Evolutionary conservation across 176 grass and related monocot species (phyloP), one percentile per base, ranked within the genome.

Genomic region (Raddia distichophylla): DNA sequence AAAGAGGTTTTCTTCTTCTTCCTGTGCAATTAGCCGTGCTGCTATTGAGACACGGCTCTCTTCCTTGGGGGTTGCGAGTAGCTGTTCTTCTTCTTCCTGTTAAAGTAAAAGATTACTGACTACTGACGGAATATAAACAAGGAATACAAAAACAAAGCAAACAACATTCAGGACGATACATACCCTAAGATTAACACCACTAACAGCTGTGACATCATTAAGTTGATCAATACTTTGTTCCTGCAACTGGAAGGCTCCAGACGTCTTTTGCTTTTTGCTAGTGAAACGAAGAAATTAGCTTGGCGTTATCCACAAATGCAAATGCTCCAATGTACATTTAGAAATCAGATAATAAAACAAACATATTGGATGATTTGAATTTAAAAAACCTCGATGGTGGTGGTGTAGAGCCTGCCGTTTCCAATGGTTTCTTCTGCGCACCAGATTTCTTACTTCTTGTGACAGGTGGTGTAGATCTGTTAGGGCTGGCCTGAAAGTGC

Each of bases 201-300:
- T 99, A 81, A 95, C 96, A 83, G 91, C 96, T 11, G 96, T 99
- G 34, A 99, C 96, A 91, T 99, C 96, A 84, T 99, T 98, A 82
- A 99, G 87, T 80, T 99, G 93, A 53, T 99, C 96, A 3, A 99
- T 95, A 82, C 96, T 99, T 89, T 99, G 96, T 79, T 93, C 96
- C 71, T 90, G 81, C 77, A 87, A 94, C 71, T 90, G 81, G 80
- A 87, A 94, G 68, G 84, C 80, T 48, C 96, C 96, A 85, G 88
- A 78, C 48, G 90, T 87, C 88, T 95, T 94, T 80, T 99, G 96
- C 79, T 81, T 99, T 89, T 94, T 99, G 82, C 93, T 99, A 82
- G 82, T 81, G 76, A 86, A 18, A 93, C 32, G 80, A 68, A 60
- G 33, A 90, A 90, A 78, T 78, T 45, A 73, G 18, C 20, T 72